A percentile compares a stretch with the other conserved stretches of the same genome.
Conservation (phyloP, 1,284 basidiomycete species). For the Peniophora sp. region DNA sequence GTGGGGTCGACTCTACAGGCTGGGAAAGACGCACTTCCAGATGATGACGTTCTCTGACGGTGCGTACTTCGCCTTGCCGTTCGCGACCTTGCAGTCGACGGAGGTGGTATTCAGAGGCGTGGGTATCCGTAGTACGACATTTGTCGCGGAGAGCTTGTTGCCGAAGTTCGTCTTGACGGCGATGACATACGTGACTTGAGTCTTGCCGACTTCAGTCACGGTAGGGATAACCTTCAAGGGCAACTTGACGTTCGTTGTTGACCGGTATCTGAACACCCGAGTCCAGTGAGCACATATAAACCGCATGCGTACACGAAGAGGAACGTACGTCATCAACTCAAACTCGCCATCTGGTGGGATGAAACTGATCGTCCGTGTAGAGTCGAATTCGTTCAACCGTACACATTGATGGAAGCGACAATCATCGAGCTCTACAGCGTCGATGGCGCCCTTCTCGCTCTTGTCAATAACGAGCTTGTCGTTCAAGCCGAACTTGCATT, state of each 20-base stretch:
- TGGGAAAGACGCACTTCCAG: conserved; percentile 80
- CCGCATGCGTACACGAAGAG: neutral
- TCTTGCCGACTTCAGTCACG: conserved; percentile 88
- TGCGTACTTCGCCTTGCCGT: conserved; percentile 95
- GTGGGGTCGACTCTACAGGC: too few species aligned
- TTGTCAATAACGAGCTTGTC: conserved; percentile 97
- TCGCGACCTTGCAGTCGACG: conserved; percentile 85
- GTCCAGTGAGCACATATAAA: neutral
- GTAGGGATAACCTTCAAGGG: conserved; percentile 89
- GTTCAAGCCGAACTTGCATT: conserved; percentile 97
- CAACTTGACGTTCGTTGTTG: conserved; percentile 92
- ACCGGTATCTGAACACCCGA: conserved; percentile 77
- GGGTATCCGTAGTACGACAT: conserved; percentile 89
- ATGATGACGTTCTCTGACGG: conserved; percentile 92
- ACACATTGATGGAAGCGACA: conserved; percentile 99
- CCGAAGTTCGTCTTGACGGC: conserved; percentile 87
- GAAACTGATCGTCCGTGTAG: conserved; percentile 89
- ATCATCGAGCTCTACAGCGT: conserved; percentile 93
- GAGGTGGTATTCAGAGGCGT: conserved; percentile 92
- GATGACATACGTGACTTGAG: conserved; percentile 87
- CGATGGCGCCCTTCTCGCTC: conserved; percentile 52
- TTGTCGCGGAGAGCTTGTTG: conserved; percentile 88
- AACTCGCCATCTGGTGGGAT: conserved; percentile 99
- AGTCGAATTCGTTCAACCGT: conserved; percentile 88
- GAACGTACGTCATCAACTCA: conserved; percentile 87